Percentiles rank a stretch among this genome's conserved stretches.
phyloP scores from a whole-genome alignment of 2,329 filamentous ascomycete species.

The Xylariaceae sp. region DNA sequence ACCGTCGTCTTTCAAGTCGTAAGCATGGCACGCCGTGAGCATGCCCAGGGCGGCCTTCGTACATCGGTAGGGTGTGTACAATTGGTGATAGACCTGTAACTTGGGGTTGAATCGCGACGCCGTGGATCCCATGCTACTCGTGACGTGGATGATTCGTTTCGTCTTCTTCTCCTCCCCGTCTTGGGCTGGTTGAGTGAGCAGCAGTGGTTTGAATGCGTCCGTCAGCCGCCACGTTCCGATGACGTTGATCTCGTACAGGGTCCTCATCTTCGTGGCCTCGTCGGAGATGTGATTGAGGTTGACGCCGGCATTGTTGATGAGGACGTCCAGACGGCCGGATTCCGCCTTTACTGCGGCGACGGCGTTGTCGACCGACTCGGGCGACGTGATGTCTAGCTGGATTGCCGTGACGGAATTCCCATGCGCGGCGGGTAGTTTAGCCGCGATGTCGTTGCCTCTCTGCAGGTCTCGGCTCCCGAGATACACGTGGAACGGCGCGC shows the following conservation, averaged over 20 bases:
- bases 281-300: slow-evolving; percentile 15
- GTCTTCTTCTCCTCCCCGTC: slow-evolving; percentile 7
- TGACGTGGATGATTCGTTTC: slow-evolving; percentile 33
- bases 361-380: slow-evolving; percentile 26
- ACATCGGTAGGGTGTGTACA: slow-evolving; percentile 28
- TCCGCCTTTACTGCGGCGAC: slow-evolving; percentile 20
- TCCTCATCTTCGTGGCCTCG: slow-evolving; percentile 23
- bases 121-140: slow-evolving; percentile 29
- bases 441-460: slow-evolving; percentile 16
- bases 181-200: slow-evolving; percentile 21
- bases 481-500: slow-evolving; percentile 32
- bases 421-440: not conserved
- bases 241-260: slow-evolving; percentile 31
- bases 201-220: slow-evolving; percentile 26
- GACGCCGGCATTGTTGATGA: slow-evolving; percentile 34
- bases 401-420: slow-evolving; percentile 29
- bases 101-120: slow-evolving; percentile 17
- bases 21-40: slow-evolving; percentile 31
- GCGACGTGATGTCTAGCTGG: slow-evolving; percentile 30
- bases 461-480: slow-evolving; percentile 29
- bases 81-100: slow-evolving; percentile 9
- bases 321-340: slow-evolving; percentile 29
- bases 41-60: slow-evolving; percentile 32
- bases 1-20: slow-evolving; percentile 27
- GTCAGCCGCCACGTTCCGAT: slow-evolving; percentile 26